A percentile compares a stretch with the other conserved stretches of the same genome.
Evolutionary conservation across 2,329 filamentous ascomycete genomes (phyloP).

Genomic region (Pestalotiopsis sp.): DNA sequence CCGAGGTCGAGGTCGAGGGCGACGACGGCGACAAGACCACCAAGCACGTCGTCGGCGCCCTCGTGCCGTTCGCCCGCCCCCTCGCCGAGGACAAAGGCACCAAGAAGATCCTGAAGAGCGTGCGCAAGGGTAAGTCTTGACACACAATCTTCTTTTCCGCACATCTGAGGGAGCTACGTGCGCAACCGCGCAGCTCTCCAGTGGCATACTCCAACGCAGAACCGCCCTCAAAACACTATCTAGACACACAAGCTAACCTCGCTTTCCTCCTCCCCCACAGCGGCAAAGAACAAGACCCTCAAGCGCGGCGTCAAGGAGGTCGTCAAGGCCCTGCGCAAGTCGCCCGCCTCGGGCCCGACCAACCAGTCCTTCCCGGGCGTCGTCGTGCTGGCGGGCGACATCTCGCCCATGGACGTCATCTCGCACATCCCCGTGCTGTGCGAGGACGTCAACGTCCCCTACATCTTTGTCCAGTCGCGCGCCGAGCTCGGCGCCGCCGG

Average conservation of each 20-base stretch:
- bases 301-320: slow-evolving; percentile 99
- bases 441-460: slow-evolving; percentile 97
- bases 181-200: not conserved
- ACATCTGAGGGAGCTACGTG: not conserved
- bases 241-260: slow-evolving; percentile 18
- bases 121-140: slow-evolving; percentile 53
- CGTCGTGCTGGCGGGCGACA: slow-evolving; percentile 93
- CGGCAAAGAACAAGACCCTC: slow-evolving; percentile 91
- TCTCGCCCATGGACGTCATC: slow-evolving; percentile 98
- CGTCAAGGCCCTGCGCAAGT: slow-evolving; percentile 97
- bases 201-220: not conserved
- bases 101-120: slow-evolving; percentile 63
- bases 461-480: slow-evolving; percentile 90
- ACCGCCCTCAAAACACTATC: not conserved
- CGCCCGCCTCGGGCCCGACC: slow-evolving; percentile 68
- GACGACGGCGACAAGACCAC: slow-evolving; percentile 46
- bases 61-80: slow-evolving; percentile 84
- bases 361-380: slow-evolving; percentile 69
- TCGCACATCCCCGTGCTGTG: slow-evolving; percentile 96
- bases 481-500: slow-evolving; percentile 93
- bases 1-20: slow-evolving; percentile 45
- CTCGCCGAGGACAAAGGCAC: slow-evolving; percentile 77
- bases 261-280: slow-evolving; percentile 47
- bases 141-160: not conserved
- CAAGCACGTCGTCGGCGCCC: slow-evolving; percentile 54